Evolutionary conservation across 371 early-diverging fungal species (phyloP).

Genomic region (Thermomucor indicae-seudaticae): DNA sequence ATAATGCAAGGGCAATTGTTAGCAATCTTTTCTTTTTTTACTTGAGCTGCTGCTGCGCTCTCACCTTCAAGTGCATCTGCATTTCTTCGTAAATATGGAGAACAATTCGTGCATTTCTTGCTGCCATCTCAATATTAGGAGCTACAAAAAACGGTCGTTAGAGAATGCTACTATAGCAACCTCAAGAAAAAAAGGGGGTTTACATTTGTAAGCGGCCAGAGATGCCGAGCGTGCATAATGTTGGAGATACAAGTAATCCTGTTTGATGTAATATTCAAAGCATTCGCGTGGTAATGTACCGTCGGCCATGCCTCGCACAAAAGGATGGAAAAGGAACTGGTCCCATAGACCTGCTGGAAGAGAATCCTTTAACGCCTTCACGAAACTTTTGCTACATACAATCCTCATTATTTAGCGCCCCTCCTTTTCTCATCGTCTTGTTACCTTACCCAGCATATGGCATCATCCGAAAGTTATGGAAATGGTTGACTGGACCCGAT

Average conservation of each 20-base stretch:
- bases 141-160: conserved; percentile 12
- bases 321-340: conserved; percentile 67
- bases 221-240: conserved; percentile 79
- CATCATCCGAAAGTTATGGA: conserved; percentile 45
- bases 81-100: conserved; percentile 63
- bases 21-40: not conserved
- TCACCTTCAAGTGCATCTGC: conserved; percentile 64
- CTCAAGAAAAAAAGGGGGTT: conserved; percentile 27
- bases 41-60: not conserved
- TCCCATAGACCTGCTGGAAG: conserved; percentile 55
- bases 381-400: conserved; percentile 40
- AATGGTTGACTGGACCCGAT: conserved; percentile 76
- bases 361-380: conserved; percentile 38
- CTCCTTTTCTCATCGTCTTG: too few relatives aligned
- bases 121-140: conserved; percentile 28
- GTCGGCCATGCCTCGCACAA: conserved; percentile 72
- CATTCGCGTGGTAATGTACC: conserved; percentile 67
- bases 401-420: too few relatives aligned
- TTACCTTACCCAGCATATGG: conserved; percentile 44
- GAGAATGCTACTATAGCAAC: not conserved
- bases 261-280: conserved; percentile 75
- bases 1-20: not conserved
- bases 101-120: conserved; percentile 52
- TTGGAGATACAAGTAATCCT: conserved; percentile 78
- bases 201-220: conserved; percentile 73